Evolutionary conservation across 2,329 filamentous ascomycete genomes (phyloP).

Genomic region (Trichoderma atroviride): DNA sequence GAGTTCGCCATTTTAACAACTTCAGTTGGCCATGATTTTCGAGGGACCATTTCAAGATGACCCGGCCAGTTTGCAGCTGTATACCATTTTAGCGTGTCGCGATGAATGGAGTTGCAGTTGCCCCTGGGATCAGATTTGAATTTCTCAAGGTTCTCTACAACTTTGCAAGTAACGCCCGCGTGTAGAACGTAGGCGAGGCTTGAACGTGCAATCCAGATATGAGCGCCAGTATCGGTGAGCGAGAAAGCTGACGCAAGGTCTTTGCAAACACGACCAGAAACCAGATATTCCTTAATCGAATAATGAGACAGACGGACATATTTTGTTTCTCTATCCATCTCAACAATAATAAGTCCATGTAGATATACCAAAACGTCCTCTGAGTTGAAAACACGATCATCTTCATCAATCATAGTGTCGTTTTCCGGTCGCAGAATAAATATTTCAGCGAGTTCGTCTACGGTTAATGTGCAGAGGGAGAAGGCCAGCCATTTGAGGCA

Average conservation of each 20-base stretch:
- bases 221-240: neutral
- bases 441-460: neutral
- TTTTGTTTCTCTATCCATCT: neutral
- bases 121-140: too few relatives aligned
- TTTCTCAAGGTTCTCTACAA: neutral
- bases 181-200: neutral
- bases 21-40: neutral
- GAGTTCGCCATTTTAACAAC: neutral
- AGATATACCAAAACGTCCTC: too few relatives aligned
- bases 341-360: too few relatives aligned
- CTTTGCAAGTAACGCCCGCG: neutral
- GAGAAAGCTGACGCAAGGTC: neutral
- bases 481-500: slow-evolving; percentile 24
- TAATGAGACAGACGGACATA: slow-evolving; percentile 19
- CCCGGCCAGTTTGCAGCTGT: neutral
- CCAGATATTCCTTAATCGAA: slow-evolving; percentile 24
- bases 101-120: too few relatives aligned
- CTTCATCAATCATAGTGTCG: neutral
- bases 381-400: too few relatives aligned
- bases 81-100: neutral
- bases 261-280: neutral
- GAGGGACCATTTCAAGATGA: slow-evolving; percentile 1
- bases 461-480: neutral
- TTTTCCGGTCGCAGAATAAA: slow-evolving; percentile 3
- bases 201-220: neutral